Conservation (phyloP, 2,329 filamentous ascomycete species). For the Exophiala sideris region DNA sequence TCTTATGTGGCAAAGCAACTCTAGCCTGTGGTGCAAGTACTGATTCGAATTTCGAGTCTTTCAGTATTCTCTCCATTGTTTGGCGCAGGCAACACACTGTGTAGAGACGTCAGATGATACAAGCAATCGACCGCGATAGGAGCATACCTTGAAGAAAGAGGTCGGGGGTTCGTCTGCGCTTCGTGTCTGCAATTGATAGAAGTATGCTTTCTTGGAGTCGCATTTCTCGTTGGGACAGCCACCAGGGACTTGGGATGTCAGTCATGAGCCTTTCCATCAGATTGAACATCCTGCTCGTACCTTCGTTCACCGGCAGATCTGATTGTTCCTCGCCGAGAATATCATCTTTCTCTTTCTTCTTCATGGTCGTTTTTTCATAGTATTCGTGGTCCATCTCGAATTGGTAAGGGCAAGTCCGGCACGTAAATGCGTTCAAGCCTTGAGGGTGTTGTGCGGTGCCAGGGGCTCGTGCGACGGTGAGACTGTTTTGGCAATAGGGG, state of each 20-base stretch:
- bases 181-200: conserved; percentile 95
- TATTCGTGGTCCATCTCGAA: conserved; percentile 75
- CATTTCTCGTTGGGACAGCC: conserved; percentile 75
- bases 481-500: conserved; percentile 49
- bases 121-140: conserved; percentile 8
- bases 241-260: conserved; percentile 22
- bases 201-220: conserved; percentile 80
- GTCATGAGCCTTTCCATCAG: neutral
- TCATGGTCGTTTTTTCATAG: conserved; percentile 76
- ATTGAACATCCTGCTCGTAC: conserved; percentile 6
- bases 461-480: conserved; percentile 44
- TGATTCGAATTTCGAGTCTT: neutral
- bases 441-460: conserved; percentile 38
- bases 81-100: conserved; percentile 46
- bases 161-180: conserved; percentile 99
- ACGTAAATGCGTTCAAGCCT: conserved; percentile 78
- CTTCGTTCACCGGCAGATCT: conserved; percentile 28
- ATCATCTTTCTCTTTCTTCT: conserved; percentile 82
- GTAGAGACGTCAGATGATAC: conserved; percentile 27
- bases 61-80: conserved; percentile 50
- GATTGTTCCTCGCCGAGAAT: conserved; percentile 63
- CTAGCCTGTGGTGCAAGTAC: too few relatives aligned
- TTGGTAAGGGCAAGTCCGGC: conserved; percentile 91
- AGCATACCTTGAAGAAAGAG: conserved; percentile 77
- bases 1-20: too few relatives aligned